phyloP scores from a whole-genome alignment of 371 early-diverging fungal species.

The Lichtheimia ramosa region DNA sequence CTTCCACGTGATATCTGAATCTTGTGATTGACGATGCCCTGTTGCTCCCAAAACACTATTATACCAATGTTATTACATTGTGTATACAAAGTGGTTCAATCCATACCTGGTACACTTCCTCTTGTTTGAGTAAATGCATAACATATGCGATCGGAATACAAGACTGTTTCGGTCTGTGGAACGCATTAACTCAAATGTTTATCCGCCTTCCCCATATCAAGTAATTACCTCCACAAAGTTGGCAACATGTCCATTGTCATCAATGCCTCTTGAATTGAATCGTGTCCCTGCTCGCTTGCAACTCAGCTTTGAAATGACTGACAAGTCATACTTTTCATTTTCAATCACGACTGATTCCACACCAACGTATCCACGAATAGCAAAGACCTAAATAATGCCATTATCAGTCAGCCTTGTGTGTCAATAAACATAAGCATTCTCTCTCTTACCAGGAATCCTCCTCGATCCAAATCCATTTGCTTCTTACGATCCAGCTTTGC shows the following conservation, averaged over 20 bases:
- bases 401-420: no score
- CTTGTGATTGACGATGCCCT: slow-evolving; percentile 79
- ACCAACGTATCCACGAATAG: slow-evolving; percentile 72
- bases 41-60: slow-evolving; percentile 93
- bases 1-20: slow-evolving; percentile 73
- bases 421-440: no score
- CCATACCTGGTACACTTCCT: slow-evolving; percentile 87
- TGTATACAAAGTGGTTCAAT: no score
- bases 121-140: slow-evolving; percentile 83
- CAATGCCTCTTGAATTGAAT: slow-evolving; percentile 94
- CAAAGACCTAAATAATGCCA: slow-evolving; percentile 50
- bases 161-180: slow-evolving; percentile 70
- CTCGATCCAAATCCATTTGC: slow-evolving; percentile 66
- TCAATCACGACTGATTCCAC: slow-evolving; percentile 42
- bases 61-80: neutral
- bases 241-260: slow-evolving; percentile 95
- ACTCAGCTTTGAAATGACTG: slow-evolving; percentile 90
- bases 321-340: slow-evolving; percentile 54
- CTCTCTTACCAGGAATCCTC: slow-evolving; percentile 65
- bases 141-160: slow-evolving; percentile 57
- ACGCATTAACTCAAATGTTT: neutral
- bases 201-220: neutral
- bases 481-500: slow-evolving; percentile 64
- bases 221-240: slow-evolving; percentile 94
- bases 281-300: slow-evolving; percentile 95